Evolutionary conservation across 2,329 filamentous ascomycete genomes (phyloP), one percentile per base, ranked within the genome.

Genomic region (Colletotrichum incanum): DNA sequence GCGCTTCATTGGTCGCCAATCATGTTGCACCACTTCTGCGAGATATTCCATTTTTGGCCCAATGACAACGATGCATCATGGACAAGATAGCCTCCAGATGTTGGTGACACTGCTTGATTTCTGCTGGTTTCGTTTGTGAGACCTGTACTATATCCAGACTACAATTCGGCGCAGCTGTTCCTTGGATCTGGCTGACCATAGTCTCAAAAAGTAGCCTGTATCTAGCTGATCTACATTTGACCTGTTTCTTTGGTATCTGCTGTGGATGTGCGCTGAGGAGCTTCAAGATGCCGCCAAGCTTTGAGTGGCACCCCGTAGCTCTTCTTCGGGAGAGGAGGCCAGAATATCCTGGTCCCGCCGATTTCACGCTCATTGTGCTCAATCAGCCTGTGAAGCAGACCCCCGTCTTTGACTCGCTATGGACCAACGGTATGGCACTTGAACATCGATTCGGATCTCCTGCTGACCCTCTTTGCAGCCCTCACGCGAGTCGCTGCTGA

Each of bases 401-500:
- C 31, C 76, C 80, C 55, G 84, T 86, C n/a, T 76, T 89, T 41
- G 84, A 86, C 65, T 79, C 80, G 79, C 77, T 89, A 75, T 85
- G 87, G 87, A 80, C 85, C 54, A 86, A 86, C 66, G 83, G 87
- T 88, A 78, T 45, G 82, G 72, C 9, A 23, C 8, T 12, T 49
- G 37, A 31, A 20, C 18, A 41, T 28, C 2, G 37, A 37, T 2
- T 16, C 3, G 28, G 16, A 39, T 39, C 11, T 20, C 23, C 52
- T 76, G 45, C 76, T 81, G 63, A 82, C 73, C 47, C 26, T 28
- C 16, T 2, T 16, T n/a, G 67, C 76, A 93, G 92, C 93, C 64
- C 84, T 83, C 28, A 88, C 92, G 73, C 89, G 89, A 31, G 87
- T 98, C 65, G 97, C 95, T 71, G 96, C 95, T 37, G 96, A 99